Evolutionary conservation across 495 filamentous ascomycete genomes (phyloP).

Genomic region (Podospora australis): DNA sequence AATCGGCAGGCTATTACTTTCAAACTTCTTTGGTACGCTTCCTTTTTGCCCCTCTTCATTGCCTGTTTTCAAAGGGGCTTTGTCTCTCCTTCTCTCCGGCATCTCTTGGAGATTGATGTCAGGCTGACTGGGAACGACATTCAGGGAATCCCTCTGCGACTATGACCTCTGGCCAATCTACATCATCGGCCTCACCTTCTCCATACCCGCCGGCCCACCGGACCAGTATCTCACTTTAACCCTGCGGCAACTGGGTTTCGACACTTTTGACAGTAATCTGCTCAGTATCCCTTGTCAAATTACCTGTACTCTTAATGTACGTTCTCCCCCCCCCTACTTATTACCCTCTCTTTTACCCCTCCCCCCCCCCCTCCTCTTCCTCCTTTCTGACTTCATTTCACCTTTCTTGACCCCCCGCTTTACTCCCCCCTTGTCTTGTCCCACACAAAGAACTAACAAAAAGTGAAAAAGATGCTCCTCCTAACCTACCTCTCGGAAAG

Average conservation of each 20-base stretch:
- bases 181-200: constrained; percentile 44
- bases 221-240: constrained; percentile 43
- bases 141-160: constrained; percentile 37
- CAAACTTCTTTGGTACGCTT: constrained; percentile 30
- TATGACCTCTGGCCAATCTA: constrained; percentile 56
- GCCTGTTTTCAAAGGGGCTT: too few relatives aligned
- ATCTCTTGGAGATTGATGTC: neutral
- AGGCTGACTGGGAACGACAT: neutral
- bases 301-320: constrained; percentile 33
- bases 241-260: constrained; percentile 45
- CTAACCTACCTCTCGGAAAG: constrained; percentile 50
- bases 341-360: too few relatives aligned
- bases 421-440: too few relatives aligned
- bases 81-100: neutral
- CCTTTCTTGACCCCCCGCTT: too few relatives aligned
- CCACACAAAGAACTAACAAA: neutral
- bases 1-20: constrained; percentile 46
- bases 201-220: constrained; percentile 42
- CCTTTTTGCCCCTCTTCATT: neutral
- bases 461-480: constrained; percentile 16
- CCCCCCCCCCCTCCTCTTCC: too few relatives aligned
- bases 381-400: too few relatives aligned
- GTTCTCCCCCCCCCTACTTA: too few relatives aligned
- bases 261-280: constrained; percentile 47
- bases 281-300: constrained; percentile 43